Base-by-base conservation (phyloP, 2,329 filamentous ascomycete species). In the Ophiocordyceps sinensis region DNA sequence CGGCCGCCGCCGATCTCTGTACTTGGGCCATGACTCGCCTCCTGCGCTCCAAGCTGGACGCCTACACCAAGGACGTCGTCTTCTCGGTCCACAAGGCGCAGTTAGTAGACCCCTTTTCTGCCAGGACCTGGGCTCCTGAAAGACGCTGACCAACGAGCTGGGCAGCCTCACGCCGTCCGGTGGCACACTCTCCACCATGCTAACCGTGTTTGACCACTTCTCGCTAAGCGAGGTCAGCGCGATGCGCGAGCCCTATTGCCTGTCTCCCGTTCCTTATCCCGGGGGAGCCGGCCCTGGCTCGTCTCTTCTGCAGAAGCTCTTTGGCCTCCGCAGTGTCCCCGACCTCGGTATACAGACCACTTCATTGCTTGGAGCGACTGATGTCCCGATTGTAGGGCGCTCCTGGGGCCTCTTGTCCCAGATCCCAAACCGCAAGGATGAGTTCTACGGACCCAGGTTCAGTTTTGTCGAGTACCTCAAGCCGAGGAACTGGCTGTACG, bases 111-210 rank as follows among this genome's bases (percentile, higher is more conserved):
- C 17, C n/a, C 38, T 21, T 5, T 12, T 14, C 4, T 15, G 32
- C 32, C 15, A 17, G n/a, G n/a, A n/a, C n/a, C 14, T 15, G 32
- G 4, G 23, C 4, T 4, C 23, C 7, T 23, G 23, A 23, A 23
- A 23, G 23, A n/a, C n/a, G 23, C 23, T 23, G 23, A 23, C 23
- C 10, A 14, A 34, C 32, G 32, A 34, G 14, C 32, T n/a, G 4
- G 8, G 17, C 32, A 57, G 54, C 26, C 46, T 51, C 41, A 51
- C 59, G 1, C 70, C 75, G 3, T 82, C 77, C 1, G 78, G 78
- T n/a, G 79, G 79, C 37, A 80, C 83, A 2, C 60, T 88, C 5
- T 68, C 74, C 29, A 87, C 85, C 0, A 64, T 78, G 4, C 58
- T 95, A 13, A 70, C 56, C 37, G 48, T 77, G 19, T 65, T 77